These are phyloP conservation scores for Hypoxylon cercidicola DNA, from an alignment of 495 filamentous ascomycete species.

Conservation along the genomic window DNA sequence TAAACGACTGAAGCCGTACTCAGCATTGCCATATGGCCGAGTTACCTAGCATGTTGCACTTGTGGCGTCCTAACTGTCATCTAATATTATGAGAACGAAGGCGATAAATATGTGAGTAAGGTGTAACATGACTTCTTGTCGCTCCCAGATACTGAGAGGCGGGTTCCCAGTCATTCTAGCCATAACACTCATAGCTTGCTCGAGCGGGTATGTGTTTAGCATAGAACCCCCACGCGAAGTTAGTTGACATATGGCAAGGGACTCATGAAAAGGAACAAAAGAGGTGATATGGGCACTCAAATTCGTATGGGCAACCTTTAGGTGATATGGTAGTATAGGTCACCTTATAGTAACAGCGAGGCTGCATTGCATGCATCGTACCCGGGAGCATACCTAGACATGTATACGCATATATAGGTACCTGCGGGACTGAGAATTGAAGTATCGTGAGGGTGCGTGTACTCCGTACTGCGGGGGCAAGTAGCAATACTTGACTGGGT, in stretches of 20 bases:
- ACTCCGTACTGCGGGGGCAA: conserved; percentile 42
- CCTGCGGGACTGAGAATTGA: conserved; percentile 38
- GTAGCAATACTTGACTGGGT: conserved; percentile 34
- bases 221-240: not conserved
- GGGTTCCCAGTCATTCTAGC: not conserved
- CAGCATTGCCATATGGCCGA: not conserved
- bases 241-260: not conserved
- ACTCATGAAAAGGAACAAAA: conserved; percentile 2
- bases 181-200: too few relatives aligned
- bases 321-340: conserved; percentile 19
- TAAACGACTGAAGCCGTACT: conserved; percentile 2
- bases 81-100: not conserved
- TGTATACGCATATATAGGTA: conserved; percentile 33
- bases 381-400: not conserved
- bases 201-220: too few relatives aligned
- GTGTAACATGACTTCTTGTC: not conserved
- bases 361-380: conserved; percentile 37
- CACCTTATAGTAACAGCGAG: conserved; percentile 29
- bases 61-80: not conserved
- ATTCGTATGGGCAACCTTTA: too few relatives aligned
- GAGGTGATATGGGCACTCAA: too few relatives aligned
- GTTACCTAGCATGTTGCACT: not conserved
- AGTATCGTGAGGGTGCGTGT: conserved; percentile 39
- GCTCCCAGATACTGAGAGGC: not conserved
- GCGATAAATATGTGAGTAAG: not conserved